A percentile compares a stretch with the other conserved stretches of the same genome.
phyloP scores from a whole-genome alignment of 805 yeast species.

The Barnettozyma wickerhamii region DNA sequence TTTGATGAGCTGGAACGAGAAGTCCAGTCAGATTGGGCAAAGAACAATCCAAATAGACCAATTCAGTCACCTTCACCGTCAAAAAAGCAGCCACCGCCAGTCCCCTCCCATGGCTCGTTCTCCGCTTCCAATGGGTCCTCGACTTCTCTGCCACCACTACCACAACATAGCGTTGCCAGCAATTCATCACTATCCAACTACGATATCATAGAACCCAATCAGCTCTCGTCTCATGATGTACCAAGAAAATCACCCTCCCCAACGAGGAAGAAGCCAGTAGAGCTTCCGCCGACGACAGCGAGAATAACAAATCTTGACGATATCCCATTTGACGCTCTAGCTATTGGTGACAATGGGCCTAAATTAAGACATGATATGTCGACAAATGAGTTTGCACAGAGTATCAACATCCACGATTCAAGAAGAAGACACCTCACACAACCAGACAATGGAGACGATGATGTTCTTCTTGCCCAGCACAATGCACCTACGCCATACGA shows the following conservation, averaged over 20 bases:
- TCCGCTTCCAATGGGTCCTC: constrained; percentile 3
- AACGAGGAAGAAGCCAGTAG: constrained; percentile 20
- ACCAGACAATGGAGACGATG: constrained; percentile 22
- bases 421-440: neutral
- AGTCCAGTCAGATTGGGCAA: constrained; percentile 29
- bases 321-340: constrained; percentile 23
- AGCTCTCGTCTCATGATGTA: neutral
- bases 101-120: constrained; percentile 24
- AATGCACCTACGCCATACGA: constrained; percentile 48
- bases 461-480: constrained; percentile 31
- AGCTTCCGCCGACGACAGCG: constrained; percentile 15
- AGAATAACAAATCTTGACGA: constrained; percentile 10
- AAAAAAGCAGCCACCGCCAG: constrained; percentile 21
- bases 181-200: constrained; percentile 10
- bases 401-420: constrained; percentile 10
- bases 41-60: constrained; percentile 11
- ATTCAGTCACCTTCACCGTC: constrained; percentile 3
- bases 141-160: constrained; percentile 10
- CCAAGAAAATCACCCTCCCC: constrained; percentile 12
- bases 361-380: neutral
- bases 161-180: constrained; percentile 9
- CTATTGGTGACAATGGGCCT: constrained; percentile 13
- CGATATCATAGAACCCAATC: constrained; percentile 20
- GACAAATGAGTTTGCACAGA: constrained; percentile 1
- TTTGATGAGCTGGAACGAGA: constrained; percentile 32